These are phyloP conservation scores for Canavalia gladiata DNA, from an alignment of 306 rosid species.

Conservation along the genomic window DNA sequence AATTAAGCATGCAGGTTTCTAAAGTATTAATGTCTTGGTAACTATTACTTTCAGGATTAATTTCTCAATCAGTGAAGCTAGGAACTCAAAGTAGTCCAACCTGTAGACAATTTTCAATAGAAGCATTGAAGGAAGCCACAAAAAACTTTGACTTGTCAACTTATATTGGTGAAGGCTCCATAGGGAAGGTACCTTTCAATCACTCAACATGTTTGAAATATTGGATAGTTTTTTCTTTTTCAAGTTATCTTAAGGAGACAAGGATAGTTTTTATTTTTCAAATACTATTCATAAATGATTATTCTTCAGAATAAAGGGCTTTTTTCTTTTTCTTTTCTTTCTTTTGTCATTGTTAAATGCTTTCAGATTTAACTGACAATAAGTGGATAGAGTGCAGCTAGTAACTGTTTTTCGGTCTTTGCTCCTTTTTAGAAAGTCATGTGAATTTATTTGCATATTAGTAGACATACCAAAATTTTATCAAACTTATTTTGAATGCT, in stretches of 20 bases:
- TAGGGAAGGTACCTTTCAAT: conserved; percentile 70
- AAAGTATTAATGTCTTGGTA: neutral
- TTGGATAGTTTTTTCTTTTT: neutral
- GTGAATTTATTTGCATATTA: neutral
- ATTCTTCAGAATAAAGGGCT: neutral
- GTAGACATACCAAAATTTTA: neutral
- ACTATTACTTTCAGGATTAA: conserved; percentile 58
- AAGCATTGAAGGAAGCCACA: conserved; percentile 81
- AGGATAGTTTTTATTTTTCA: neutral
- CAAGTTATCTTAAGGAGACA: neutral
- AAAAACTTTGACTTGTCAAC: conserved; percentile 63
- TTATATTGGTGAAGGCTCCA: conserved; percentile 77
- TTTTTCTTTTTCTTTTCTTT: neutral
- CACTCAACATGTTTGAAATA: neutral
- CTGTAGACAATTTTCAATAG: conserved; percentile 63
- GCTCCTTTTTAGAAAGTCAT: neutral
- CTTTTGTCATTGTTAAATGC: neutral
- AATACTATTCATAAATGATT: neutral
- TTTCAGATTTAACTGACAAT: neutral
- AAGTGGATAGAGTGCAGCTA: neutral
- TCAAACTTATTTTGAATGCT: neutral
- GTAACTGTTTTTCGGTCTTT: neutral
- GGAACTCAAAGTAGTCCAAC: conserved; percentile 66
- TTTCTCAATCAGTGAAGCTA: conserved; percentile 74
- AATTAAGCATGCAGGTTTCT: conserved; percentile 16